These are phyloP conservation scores for Fusarium lateritium DNA, from an alignment of 2,329 filamentous ascomycete genomes.

Conservation along the genomic window DNA sequence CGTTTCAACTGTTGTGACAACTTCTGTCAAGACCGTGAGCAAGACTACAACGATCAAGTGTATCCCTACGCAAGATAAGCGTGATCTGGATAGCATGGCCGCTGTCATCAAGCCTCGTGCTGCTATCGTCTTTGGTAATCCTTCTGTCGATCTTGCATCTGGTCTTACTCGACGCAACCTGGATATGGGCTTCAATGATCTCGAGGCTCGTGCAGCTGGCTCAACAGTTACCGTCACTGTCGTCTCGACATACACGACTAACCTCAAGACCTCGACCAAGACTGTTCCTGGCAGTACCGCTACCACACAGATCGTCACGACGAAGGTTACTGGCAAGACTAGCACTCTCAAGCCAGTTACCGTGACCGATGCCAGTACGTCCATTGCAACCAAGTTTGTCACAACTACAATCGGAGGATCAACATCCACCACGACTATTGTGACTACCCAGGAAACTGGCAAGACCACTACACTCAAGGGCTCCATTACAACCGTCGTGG, in stretches of 20 bases:
- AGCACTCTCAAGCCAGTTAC: conserved; percentile 34
- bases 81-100: conserved; percentile 7
- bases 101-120: conserved; percentile 10
- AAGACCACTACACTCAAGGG: conserved; percentile 45
- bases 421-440: conserved; percentile 30
- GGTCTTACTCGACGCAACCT: conserved; percentile 29
- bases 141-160: conserved; percentile 13
- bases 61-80: conserved; percentile 38
- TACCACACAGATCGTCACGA: conserved; percentile 29
- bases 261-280: conserved; percentile 30
- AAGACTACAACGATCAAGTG: conserved; percentile 45
- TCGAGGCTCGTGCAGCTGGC: conserved; percentile 26
- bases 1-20: conserved; percentile 39
- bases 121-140: conserved; percentile 33
- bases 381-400: conserved; percentile 21
- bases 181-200: conserved; percentile 21
- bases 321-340: conserved; percentile 28
- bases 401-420: conserved; percentile 34
- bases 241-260: conserved; percentile 32
- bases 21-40: conserved; percentile 34
- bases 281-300: conserved; percentile 35
- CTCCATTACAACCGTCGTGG: conserved; percentile 28
- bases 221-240: conserved; percentile 28
- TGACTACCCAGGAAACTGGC: conserved; percentile 38
- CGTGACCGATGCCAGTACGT: conserved; percentile 22